Base-by-base conservation (phyloP, 2,329 filamentous ascomycete species). In the Fusarium sp. region DNA sequence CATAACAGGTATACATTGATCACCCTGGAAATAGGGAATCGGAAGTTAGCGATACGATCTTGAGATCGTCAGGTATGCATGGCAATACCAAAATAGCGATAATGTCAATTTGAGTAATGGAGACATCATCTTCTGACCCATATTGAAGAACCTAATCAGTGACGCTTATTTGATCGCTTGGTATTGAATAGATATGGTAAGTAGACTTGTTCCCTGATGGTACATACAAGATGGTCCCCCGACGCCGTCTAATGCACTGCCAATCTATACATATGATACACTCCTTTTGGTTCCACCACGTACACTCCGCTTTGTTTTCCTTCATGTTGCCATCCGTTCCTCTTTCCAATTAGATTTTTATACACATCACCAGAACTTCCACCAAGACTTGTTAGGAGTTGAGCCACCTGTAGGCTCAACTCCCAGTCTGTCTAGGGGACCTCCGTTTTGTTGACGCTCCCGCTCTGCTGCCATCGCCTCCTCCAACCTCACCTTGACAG, bases 341-440 rank as follows among this genome's bases (percentile, higher is more conserved):
- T 53, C 30, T 66, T 70, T 58, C 57, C 70, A 69, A 79, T 83
- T 63, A 30, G 50, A 41, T 57, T 63, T 35, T 60, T 45, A 55
- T 65, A 55, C 51, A 55, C 20, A 55, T 78, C 72, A 83, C 81
- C 81, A 84, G 12, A 80, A 81, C 84, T 84, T 87, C 85, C 85
- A 88, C 84, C 84, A 87, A 81, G 86, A 83, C 81, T 87, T 88
- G 83, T 87, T 87, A 53, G 80, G 77, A 4, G 79, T 58, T 39
- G 78, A 78, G 26, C 68, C 69, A 38, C 66, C 71, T 38, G 63
- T 76, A 28, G 76, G 75, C 38, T 84, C 82, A 36, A 85, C 77
- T 1, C 87, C 87, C 6, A 89, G 68, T 65, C 85, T 84, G 74
- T 90, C 88, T 50, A 90, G 78, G 56, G 83, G 84, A 4, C 88